These are phyloP conservation scores for Didymella pomorum DNA, from an alignment of 2,329 filamentous ascomycete genomes.

Conservation along the genomic window DNA sequence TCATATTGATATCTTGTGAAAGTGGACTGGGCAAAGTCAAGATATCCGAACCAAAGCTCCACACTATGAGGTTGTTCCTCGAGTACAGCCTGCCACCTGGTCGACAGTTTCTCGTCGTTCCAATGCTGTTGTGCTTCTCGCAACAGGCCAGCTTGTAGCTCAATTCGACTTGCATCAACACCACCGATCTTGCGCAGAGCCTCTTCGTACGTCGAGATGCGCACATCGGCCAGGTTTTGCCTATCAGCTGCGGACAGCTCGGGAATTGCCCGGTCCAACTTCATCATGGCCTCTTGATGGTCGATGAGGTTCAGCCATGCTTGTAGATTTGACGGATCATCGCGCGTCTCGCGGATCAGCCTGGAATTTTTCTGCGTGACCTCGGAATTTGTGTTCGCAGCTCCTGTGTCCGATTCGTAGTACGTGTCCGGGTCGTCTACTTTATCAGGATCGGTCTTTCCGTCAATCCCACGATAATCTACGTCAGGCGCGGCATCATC, in stretches of 20 bases:
- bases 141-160: slow-evolving; percentile 73
- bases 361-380: slow-evolving; percentile 64
- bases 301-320: slow-evolving; percentile 81
- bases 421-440: slow-evolving; percentile 50
- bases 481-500: slow-evolving; percentile 7
- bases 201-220: slow-evolving; percentile 79
- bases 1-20: slow-evolving; percentile 74
- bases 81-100: slow-evolving; percentile 72
- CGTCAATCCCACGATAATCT: slow-evolving; percentile 53
- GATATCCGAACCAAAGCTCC: slow-evolving; percentile 74
- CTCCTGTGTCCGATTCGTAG: slow-evolving; percentile 38
- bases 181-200: slow-evolving; percentile 68
- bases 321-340: slow-evolving; percentile 70
- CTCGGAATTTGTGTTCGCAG: slow-evolving; percentile 32
- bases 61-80: slow-evolving; percentile 65
- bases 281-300: slow-evolving; percentile 76
- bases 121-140: slow-evolving; percentile 77
- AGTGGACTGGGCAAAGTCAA: slow-evolving; percentile 75
- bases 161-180: slow-evolving; percentile 59
- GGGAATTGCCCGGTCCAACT: slow-evolving; percentile 55
- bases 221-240: slow-evolving; percentile 78
- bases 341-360: slow-evolving; percentile 69
- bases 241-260: slow-evolving; percentile 66
- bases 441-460: slow-evolving; percentile 17
- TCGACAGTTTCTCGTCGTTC: slow-evolving; percentile 67